Conservation (phyloP, 352 stramenopile genomes). For the Phytophthora capsici region DNA sequence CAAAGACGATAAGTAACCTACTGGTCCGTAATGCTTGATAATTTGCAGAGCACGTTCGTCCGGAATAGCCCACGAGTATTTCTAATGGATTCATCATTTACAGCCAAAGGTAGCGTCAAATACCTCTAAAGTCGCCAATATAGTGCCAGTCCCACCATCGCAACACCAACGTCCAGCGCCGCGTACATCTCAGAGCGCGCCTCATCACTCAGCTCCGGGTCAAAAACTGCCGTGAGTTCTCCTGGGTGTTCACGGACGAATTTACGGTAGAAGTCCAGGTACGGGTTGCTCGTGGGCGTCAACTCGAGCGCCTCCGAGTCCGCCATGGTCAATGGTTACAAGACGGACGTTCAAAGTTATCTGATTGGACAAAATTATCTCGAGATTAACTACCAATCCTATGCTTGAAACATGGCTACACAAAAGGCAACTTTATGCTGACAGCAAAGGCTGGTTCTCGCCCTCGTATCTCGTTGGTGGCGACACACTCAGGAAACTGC, state of each 20-base stretch:
- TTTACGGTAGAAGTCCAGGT: conserved; percentile 78
- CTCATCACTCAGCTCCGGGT: conserved; percentile 72
- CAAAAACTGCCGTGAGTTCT: conserved; percentile 78
- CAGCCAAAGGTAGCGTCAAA: conserved; percentile 7
- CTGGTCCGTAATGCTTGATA: conserved; percentile 91
- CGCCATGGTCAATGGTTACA: conserved; percentile 31
- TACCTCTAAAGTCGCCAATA: neutral
- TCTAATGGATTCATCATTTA: conserved; percentile 46
- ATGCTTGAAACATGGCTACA: conserved; percentile 32
- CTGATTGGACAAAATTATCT: conserved; percentile 34
- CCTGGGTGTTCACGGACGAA: conserved; percentile 63
- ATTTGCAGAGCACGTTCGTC: conserved; percentile 88
- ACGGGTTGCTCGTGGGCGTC: conserved; percentile 77
- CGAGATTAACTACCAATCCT: conserved; percentile 22
- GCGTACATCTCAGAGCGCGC: conserved; percentile 73
- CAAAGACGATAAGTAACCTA: conserved; percentile 21
- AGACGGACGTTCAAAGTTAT: neutral
- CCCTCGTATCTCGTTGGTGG: conserved; percentile 58
- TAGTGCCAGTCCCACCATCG: conserved; percentile 59
- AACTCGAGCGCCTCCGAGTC: conserved; percentile 47
- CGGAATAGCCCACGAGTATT: conserved; percentile 94
- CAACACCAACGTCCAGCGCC: conserved; percentile 74
- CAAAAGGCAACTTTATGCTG: conserved; percentile 19
- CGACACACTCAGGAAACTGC: conserved; percentile 74
- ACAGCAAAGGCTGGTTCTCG: conserved; percentile 64